Evolutionary conservation across 352 stramenopile genomes (phyloP), one percentile per base, ranked within the genome.

Genomic region (Phytophthora litchii): DNA sequence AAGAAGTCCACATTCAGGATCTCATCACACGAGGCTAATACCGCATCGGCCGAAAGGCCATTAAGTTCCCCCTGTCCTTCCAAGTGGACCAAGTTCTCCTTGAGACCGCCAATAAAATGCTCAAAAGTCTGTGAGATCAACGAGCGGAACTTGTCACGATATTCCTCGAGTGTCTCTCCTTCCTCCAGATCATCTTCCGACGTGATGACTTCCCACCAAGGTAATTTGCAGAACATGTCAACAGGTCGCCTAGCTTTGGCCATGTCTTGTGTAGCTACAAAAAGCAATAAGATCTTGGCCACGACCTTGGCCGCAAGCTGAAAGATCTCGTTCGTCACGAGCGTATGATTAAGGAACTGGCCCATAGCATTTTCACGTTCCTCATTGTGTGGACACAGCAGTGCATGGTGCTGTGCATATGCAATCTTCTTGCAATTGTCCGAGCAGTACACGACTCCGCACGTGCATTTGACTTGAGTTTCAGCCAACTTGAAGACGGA

Each of bases 281-380:
- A 93, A 16, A 75, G 67, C 54, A 80, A 49, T 32, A 95, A n/a
- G 12, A 94, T 71, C 29, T 78, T 80, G 29, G 83, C 78, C 27
- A 98, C 64, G 16, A 97, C 87, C 55, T 97, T 93, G 44, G 78
- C 89, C 10, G 91, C 89, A 10, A 97, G 72, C 48, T 97, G 77
- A 69, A 98, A 97, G 55, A 98, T 98, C 69, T 98, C 92, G 66
- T 98, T 98, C 8, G 89, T 97, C 49, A 88, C 76, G 31, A 86
- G 61, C 27, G 82, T 87, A 66, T 95, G 76, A 63, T 87, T 79
- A 21, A 96, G 72, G 38, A 91, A 92, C 13, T 84, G 68, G 37
- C 92, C 82, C 72, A 96, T 94, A 25, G 87, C 83, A 12, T 60
- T 83, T 12, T 71, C 55, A 5, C 61, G 58, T 17, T 67, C 66